Conservation (phyloP, 2,329 filamentous ascomycete species). For the Furcasterigmium furcatum region DNA sequence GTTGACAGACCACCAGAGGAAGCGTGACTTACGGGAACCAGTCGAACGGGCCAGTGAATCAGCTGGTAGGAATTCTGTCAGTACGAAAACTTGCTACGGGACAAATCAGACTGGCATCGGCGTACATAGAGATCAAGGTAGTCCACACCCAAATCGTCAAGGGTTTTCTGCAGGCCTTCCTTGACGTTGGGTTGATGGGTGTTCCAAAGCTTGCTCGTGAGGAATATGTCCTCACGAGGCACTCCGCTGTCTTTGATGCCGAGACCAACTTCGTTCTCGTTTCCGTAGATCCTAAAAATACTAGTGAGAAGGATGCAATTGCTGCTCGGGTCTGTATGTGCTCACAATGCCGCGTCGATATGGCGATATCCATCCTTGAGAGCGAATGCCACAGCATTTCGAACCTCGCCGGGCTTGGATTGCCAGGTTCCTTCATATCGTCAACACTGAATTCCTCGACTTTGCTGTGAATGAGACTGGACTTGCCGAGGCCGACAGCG, state of each 20-base stretch:
- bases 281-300: slow-evolving; percentile 20
- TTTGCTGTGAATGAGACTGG: background rate
- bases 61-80: background rate
- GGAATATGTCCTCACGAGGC: slow-evolving; percentile 40
- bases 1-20: background rate
- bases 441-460: background rate
- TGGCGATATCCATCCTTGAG: slow-evolving; percentile 52
- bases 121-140: slow-evolving; percentile 42
- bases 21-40: background rate
- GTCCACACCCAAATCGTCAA: slow-evolving; percentile 38
- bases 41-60: background rate
- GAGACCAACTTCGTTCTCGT: slow-evolving; percentile 46
- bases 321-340: background rate
- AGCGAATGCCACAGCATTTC: slow-evolving; percentile 53
- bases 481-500: background rate
- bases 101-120: background rate
- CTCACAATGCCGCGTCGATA: slow-evolving; percentile 42
- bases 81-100: background rate
- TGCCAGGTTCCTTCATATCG: slow-evolving; percentile 54
- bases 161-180: slow-evolving; percentile 36
- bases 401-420: slow-evolving; percentile 52
- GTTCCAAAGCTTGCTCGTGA: slow-evolving; percentile 64
- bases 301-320: background rate
- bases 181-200: slow-evolving; percentile 50
- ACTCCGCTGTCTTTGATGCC: slow-evolving; percentile 42